These are phyloP conservation scores for Setaria viridis DNA, from an alignment of 202 grass and related monocot genomes.

Conservation along the genomic window DNA sequence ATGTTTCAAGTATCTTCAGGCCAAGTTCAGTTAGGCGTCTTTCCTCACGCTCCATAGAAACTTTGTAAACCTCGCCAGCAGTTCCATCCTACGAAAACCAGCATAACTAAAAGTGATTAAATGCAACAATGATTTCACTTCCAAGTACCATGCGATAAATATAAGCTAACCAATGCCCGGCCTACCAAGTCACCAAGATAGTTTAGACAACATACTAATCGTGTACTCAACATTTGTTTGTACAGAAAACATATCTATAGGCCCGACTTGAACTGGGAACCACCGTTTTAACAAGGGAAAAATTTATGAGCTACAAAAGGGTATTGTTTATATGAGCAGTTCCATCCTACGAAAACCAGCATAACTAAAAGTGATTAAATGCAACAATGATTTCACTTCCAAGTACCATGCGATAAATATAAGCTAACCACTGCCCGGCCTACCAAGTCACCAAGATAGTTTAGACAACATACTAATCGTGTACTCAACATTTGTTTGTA, in stretches of 20 bases:
- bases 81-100: conserved; percentile 57
- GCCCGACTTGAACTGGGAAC: background rate
- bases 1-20: conserved; percentile 83
- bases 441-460: conserved; percentile 19
- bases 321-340: conserved; percentile 41
- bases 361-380: conserved; percentile 37
- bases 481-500: conserved; percentile 6
- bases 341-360: conserved; percentile 56
- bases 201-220: conserved; percentile 20
- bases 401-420: background rate
- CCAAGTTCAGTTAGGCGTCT: conserved; percentile 78
- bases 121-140: conserved; percentile 29
- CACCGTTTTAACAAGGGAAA: conserved; percentile 14
- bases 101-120: conserved; percentile 36
- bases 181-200: conserved; percentile 14
- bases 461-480: conserved; percentile 19
- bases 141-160: background rate
- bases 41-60: conserved; percentile 86
- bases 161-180: background rate
- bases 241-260: conserved; percentile 23
- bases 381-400: conserved; percentile 24
- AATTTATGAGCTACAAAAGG: conserved; percentile 9
- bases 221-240: background rate
- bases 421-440: background rate
- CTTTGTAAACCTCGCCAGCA: conserved; percentile 75